These are phyloP conservation scores for Cytidiella melzeri DNA, from an alignment of 768 basidiomycete genomes.

Conservation along the genomic window DNA sequence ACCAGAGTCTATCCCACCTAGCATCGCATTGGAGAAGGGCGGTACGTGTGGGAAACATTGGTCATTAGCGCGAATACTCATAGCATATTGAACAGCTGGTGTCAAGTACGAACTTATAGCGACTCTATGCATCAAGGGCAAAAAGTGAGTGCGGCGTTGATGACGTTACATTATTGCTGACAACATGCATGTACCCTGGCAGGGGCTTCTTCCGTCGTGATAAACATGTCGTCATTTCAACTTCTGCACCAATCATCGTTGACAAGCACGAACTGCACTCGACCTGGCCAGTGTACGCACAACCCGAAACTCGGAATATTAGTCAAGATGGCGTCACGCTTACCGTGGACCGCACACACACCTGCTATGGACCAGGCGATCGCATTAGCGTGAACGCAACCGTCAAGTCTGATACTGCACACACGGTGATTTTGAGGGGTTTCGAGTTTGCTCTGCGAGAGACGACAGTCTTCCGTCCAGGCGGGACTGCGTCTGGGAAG, in stretches of 20 bases:
- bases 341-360: slow-evolving; percentile 65
- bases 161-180: neutral
- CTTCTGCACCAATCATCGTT: slow-evolving; percentile 68
- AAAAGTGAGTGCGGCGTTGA: slow-evolving; percentile 49
- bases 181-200: slow-evolving; percentile 7
- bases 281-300: slow-evolving; percentile 87
- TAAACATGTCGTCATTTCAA: slow-evolving; percentile 62
- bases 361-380: slow-evolving; percentile 86
- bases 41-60: slow-evolving; percentile 32
- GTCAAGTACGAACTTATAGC: slow-evolving; percentile 90
- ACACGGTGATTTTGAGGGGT: slow-evolving; percentile 70
- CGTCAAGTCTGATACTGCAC: slow-evolving; percentile 62
- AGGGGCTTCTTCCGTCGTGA: slow-evolving; percentile 82
- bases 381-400: slow-evolving; percentile 65
- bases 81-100: slow-evolving; percentile 43
- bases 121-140: slow-evolving; percentile 79
- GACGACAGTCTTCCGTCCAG: slow-evolving; percentile 66
- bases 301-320: slow-evolving; percentile 64
- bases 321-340: slow-evolving; percentile 67
- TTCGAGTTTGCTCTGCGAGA: slow-evolving; percentile 82
- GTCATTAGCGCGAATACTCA: neutral
- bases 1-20: slow-evolving; percentile 89
- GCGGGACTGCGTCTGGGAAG: slow-evolving; percentile 47
- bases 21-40: slow-evolving; percentile 69
- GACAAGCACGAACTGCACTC: slow-evolving; percentile 94